phyloP scores from a whole-genome alignment of 148 eudicot species.

The Rhododendron henanense region DNA sequence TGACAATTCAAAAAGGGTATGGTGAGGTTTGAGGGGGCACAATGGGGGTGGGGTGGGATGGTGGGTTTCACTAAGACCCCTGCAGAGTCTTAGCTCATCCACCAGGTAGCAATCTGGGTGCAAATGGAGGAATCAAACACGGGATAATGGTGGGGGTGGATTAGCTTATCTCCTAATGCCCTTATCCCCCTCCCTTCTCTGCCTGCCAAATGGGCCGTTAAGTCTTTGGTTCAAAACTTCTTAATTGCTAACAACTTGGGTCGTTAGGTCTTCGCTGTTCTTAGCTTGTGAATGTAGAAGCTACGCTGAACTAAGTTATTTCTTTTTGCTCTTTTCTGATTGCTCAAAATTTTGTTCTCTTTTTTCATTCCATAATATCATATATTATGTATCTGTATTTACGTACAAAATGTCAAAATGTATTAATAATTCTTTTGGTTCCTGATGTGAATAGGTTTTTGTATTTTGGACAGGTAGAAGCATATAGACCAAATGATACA shows the following conservation, averaged over 20 bases:
- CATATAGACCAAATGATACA: conserved; percentile 85
- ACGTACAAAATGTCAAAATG: background rate
- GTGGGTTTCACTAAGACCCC: too few species aligned
- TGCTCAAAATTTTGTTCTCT: background rate
- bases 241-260: background rate
- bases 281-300: background rate
- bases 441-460: background rate
- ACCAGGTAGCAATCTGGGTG: too few species aligned
- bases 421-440: background rate
- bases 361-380: background rate
- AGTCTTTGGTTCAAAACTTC: background rate
- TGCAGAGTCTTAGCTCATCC: too few species aligned
- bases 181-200: too few species aligned
- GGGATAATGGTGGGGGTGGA: too few species aligned
- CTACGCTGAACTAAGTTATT: background rate
- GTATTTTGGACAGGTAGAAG: conserved; percentile 67
- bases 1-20: too few species aligned
- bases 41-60: too few species aligned
- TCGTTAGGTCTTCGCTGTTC: background rate
- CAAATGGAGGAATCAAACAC: too few species aligned
- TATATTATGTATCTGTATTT: background rate
- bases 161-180: too few species aligned
- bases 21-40: too few species aligned
- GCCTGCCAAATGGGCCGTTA: background rate
- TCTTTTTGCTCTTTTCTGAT: background rate